Evolutionary conservation across 2,329 filamentous ascomycete species (phyloP).

Genomic region (Fusarium sp.): DNA sequence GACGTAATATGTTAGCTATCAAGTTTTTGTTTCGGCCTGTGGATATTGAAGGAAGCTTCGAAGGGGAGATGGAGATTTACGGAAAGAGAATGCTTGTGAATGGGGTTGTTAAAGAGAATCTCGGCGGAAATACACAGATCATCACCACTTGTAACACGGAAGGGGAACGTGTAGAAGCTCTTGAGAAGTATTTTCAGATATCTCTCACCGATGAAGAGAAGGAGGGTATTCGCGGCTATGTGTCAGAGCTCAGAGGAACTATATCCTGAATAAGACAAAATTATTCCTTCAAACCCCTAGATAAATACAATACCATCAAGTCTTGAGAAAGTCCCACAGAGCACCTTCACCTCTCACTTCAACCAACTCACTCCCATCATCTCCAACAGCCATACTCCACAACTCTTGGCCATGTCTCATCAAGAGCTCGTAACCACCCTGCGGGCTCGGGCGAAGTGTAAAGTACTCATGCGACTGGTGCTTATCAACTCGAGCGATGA

Average conservation of each 20-base stretch:
- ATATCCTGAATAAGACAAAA: not conserved
- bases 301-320: not conserved
- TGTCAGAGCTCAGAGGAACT: not conserved
- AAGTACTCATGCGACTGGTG: conserved; percentile 47
- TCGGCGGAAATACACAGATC: conserved; percentile 14
- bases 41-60: conserved; percentile 48
- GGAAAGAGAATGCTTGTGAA: conserved; percentile 42
- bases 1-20: conserved; percentile 59
- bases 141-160: conserved; percentile 53
- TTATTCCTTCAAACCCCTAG: not conserved
- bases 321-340: conserved; percentile 44
- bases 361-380: conserved; percentile 39
- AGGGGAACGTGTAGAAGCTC: conserved; percentile 55
- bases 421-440: conserved; percentile 48
- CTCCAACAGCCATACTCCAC: conserved; percentile 41
- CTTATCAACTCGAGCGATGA: conserved; percentile 34
- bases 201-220: conserved; percentile 47
- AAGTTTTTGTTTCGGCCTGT: conserved; percentile 59
- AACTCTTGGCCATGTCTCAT: conserved; percentile 41
- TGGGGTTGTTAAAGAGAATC: conserved; percentile 34
- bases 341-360: conserved; percentile 42
- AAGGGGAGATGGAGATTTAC: conserved; percentile 26
- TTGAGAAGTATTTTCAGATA: conserved; percentile 61
- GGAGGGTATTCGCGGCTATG: conserved; percentile 13
- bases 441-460: conserved; percentile 37